phyloP scores from a whole-genome alignment of 2,329 filamentous ascomycete genomes.

The Tolypocladium tropicale region DNA sequence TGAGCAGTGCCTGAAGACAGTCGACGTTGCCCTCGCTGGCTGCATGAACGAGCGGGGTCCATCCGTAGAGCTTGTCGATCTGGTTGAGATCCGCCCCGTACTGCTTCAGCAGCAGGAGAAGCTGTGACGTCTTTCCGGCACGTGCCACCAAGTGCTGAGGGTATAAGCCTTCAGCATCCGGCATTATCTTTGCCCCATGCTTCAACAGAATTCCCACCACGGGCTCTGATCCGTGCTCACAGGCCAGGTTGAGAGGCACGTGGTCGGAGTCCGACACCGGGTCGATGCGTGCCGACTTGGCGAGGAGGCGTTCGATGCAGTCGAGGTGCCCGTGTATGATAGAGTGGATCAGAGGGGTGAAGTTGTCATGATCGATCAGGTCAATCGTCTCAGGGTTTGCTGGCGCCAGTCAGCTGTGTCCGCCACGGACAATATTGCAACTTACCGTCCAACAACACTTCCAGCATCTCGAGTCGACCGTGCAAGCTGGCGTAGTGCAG shows the following conservation, averaged over 20 bases:
- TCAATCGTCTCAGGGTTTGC: conserved; percentile 69
- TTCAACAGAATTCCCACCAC: conserved; percentile 80
- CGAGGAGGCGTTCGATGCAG: conserved; percentile 70
- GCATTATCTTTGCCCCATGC: conserved; percentile 70
- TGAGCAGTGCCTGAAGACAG: conserved; percentile 72
- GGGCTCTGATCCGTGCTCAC: conserved; percentile 78
- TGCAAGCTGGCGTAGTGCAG: conserved; percentile 96
- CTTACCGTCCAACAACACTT: conserved; percentile 57
- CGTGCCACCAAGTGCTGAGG: conserved; percentile 95
- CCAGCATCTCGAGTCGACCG: conserved; percentile 75
- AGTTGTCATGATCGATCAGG: conserved; percentile 90
- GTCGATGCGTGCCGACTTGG: conserved; percentile 72
- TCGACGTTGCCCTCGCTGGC: conserved; percentile 92
- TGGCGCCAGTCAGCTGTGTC: conserved; percentile 16
- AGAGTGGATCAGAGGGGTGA: conserved; percentile 88
- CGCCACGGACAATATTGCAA: not conserved
- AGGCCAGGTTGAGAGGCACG: conserved; percentile 88
- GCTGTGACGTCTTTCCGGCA: conserved; percentile 69
- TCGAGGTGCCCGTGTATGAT: conserved; percentile 79
- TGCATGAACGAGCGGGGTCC: conserved; percentile 93
- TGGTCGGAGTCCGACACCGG: conserved; percentile 81
- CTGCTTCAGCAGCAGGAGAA: conserved; percentile 69
- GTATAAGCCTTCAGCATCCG: conserved; percentile 90
- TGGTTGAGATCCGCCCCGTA: conserved; percentile 89
- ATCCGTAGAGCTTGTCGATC: conserved; percentile 90